phyloP scores from a whole-genome alignment of 2,329 filamentous ascomycete species.

The Colletotrichum costaricense region DNA sequence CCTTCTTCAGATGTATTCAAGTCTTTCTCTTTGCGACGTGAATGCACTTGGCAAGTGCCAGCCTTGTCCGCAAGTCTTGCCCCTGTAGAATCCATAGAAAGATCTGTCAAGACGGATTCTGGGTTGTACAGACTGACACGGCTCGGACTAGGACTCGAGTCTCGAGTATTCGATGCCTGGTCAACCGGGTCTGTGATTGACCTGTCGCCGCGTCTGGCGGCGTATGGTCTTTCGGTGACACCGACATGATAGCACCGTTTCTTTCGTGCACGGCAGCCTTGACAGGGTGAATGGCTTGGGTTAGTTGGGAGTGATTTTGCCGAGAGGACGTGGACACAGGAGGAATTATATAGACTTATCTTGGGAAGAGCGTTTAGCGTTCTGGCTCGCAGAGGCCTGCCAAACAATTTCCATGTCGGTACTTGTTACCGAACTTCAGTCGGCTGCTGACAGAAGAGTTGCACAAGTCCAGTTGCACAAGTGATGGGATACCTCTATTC shows the following conservation, averaged over 20 bases:
- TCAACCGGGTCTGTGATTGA: background rate
- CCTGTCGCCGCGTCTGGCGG: background rate
- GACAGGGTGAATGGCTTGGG: slow-evolving; percentile 26
- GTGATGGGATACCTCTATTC: background rate
- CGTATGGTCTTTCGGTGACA: background rate
- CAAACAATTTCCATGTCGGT: slow-evolving; percentile 3
- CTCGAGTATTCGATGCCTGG: background rate
- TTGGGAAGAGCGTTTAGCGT: background rate
- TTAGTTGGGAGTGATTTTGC: background rate
- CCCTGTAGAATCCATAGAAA: slow-evolving; percentile 7
- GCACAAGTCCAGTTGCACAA: no score
- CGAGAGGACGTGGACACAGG: no score
- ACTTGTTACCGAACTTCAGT: background rate
- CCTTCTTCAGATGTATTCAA: background rate
- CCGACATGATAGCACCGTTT: slow-evolving; percentile 37
- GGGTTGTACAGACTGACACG: slow-evolving; percentile 38
- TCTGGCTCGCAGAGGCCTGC: background rate
- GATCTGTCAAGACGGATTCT: slow-evolving; percentile 35
- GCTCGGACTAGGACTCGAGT: slow-evolving; percentile 25
- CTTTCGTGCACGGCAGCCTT: slow-evolving; percentile 35
- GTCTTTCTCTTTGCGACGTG: background rate
- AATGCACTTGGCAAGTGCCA: background rate
- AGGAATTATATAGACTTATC: background rate
- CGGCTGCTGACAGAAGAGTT: background rate
- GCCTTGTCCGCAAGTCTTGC: background rate